Conservation (phyloP, 2,329 filamentous ascomycete genomes). For the Diaporthe citriasiana region DNA sequence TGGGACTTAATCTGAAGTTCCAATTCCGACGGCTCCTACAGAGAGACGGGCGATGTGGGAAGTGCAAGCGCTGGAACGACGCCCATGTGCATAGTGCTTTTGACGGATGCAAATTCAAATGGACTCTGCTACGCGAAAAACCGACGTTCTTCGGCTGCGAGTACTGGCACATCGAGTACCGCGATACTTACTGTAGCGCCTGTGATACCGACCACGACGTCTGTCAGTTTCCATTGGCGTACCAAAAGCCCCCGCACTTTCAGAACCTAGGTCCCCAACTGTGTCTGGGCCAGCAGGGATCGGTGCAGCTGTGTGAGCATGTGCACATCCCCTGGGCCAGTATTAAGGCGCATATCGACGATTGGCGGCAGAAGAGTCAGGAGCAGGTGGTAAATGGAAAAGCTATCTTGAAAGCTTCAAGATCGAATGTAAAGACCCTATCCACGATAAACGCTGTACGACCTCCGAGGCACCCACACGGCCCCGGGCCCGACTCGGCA, state of each 20-base stretch:
- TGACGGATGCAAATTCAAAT: constrained; percentile 13
- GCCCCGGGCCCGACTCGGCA: constrained; percentile 44
- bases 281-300: constrained; percentile 45
- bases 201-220: constrained; percentile 27
- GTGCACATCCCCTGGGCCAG: constrained; percentile 43
- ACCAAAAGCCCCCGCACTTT: neutral
- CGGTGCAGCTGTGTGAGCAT: constrained; percentile 46
- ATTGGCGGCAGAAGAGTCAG: constrained; percentile 35
- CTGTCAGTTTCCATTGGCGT: constrained; percentile 6
- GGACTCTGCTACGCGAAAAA: no score
- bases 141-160: neutral
- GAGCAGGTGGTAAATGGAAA: constrained; percentile 33
- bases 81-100: neutral
- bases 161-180: constrained; percentile 3
- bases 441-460: constrained; percentile 44
- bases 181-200: constrained; percentile 38
- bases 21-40: constrained; percentile 40
- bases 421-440: constrained; percentile 43
- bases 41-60: constrained; percentile 43
- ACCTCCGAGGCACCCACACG: constrained; percentile 40
- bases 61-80: constrained; percentile 38
- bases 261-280: neutral
- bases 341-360: constrained; percentile 43
- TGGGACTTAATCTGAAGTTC: neutral
- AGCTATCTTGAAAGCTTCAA: constrained; percentile 43